Percentiles rank a stretch among this genome's conserved stretches.
phyloP scores from a whole-genome alignment of 768 basidiomycete species.

The Favolaschia claudopus region DNA sequence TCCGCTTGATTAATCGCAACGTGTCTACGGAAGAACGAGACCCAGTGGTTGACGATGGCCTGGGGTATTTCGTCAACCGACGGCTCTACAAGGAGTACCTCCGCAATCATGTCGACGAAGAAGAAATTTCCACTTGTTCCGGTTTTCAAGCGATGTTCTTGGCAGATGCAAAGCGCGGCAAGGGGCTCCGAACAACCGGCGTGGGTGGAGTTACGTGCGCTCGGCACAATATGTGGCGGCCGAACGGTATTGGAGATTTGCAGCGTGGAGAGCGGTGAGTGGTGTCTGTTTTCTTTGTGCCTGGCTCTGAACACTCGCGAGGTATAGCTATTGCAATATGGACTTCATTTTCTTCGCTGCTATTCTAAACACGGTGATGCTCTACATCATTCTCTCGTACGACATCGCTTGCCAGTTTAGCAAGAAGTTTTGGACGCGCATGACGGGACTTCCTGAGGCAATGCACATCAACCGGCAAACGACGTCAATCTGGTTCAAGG shows the following conservation, averaged over 20 bases:
- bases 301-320: constrained; percentile 9
- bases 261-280: constrained; percentile 31
- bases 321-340: constrained; percentile 19
- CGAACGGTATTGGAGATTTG: constrained; percentile 26
- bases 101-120: background rate
- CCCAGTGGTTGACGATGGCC: background rate
- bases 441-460: constrained; percentile 28
- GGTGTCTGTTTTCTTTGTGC: no score
- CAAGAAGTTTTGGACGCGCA: constrained; percentile 23
- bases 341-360: constrained; percentile 37
- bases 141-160: constrained; percentile 7
- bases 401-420: constrained; percentile 30
- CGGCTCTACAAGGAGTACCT: background rate
- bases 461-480: background rate
- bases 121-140: constrained; percentile 7
- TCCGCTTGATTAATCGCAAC: background rate
- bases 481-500: constrained; percentile 25
- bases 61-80: background rate
- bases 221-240: constrained; percentile 7
- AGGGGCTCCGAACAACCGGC: constrained; percentile 10
- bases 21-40: background rate
- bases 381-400: constrained; percentile 26
- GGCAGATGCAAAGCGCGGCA: background rate
- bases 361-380: constrained; percentile 13
- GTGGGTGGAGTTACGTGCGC: constrained; percentile 13